These are phyloP conservation scores for Chaetomium tenue DNA, from an alignment of 495 filamentous ascomycete genomes.

Conservation along the genomic window DNA sequence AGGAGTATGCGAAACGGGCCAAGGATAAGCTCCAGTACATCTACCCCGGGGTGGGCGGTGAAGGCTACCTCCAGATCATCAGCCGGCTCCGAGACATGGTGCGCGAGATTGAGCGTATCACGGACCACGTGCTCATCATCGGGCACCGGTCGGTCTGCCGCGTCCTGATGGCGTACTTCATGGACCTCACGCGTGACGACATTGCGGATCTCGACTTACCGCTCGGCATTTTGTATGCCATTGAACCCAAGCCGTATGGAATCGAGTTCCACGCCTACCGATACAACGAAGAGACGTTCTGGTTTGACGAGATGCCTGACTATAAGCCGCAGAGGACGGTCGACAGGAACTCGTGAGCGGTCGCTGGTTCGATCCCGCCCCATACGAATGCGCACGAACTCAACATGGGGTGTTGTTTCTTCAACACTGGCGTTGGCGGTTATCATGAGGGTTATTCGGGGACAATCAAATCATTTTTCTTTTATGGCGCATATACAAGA, in stretches of 20 bases:
- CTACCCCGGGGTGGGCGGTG: slow-evolving; percentile 91
- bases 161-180: slow-evolving; percentile 93
- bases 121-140: slow-evolving; percentile 87
- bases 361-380: not conserved
- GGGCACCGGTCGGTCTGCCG: slow-evolving; percentile 86
- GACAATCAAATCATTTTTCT: slow-evolving; percentile 1
- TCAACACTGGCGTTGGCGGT: slow-evolving; percentile 11
- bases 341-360: slow-evolving; percentile 36
- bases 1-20: slow-evolving; percentile 73
- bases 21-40: slow-evolving; percentile 87
- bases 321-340: slow-evolving; percentile 66
- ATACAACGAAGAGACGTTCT: slow-evolving; percentile 71
- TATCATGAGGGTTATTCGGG: not conserved
- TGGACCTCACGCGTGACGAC: slow-evolving; percentile 80
- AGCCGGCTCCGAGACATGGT: slow-evolving; percentile 94
- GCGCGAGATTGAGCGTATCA: slow-evolving; percentile 93
- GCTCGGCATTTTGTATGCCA: slow-evolving; percentile 83
- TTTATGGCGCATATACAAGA: slow-evolving; percentile 9
- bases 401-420: not conserved
- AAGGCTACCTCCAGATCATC: slow-evolving; percentile 95
- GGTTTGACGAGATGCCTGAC: slow-evolving; percentile 78
- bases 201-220: slow-evolving; percentile 92
- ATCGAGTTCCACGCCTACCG: slow-evolving; percentile 93
- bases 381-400: slow-evolving; percentile 14
- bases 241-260: slow-evolving; percentile 97